phyloP scores from a whole-genome alignment of 345 rosid genomes.

The Turritis glabra region DNA sequence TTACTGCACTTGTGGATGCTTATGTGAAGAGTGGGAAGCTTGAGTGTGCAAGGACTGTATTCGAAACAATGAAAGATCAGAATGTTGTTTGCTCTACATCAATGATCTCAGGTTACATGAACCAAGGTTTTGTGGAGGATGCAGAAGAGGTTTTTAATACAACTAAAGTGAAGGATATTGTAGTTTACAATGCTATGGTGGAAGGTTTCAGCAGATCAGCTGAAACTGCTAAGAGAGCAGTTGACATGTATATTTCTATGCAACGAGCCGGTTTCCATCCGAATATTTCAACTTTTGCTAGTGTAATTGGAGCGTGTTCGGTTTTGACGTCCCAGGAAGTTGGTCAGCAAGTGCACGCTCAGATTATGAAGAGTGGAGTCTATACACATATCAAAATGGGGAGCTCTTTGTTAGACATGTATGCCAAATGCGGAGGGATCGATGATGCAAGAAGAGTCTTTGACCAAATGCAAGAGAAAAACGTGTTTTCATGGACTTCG shows the following conservation, averaged over 20 bases:
- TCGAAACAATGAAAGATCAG: conserved; percentile 64
- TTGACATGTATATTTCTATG: conserved; percentile 63
- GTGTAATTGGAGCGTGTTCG: conserved; percentile 86
- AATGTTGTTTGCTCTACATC: conserved; percentile 84
- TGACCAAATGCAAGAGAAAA: conserved; percentile 61
- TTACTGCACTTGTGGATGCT: conserved; percentile 72
- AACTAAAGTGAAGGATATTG: conserved; percentile 63
- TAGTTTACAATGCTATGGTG: conserved; percentile 90
- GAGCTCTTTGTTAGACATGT: conserved; percentile 91
- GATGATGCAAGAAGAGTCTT: conserved; percentile 65
- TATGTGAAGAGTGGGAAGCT: conserved; percentile 69
- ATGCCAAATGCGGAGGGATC: conserved; percentile 77
- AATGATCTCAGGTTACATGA: conserved; percentile 90
- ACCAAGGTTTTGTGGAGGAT: conserved; percentile 50
- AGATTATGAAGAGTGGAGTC: conserved; percentile 58
- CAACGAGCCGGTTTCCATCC: conserved; percentile 63
- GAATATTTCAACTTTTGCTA: conserved; percentile 71
- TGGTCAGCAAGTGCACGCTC: conserved; percentile 76
- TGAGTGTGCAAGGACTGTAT: conserved; percentile 66
- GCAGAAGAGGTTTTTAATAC: conserved; percentile 64
- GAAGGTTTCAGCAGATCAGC: conserved; percentile 80
- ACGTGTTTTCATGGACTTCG: conserved; percentile 92
- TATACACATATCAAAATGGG: conserved; percentile 64
- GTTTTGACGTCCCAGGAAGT: conserved; percentile 58
- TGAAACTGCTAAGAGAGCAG: conserved; percentile 56